Evolutionary conservation across 208 protist genomes (phyloP).

Genomic region (Wallacemonas collosoma): DNA sequence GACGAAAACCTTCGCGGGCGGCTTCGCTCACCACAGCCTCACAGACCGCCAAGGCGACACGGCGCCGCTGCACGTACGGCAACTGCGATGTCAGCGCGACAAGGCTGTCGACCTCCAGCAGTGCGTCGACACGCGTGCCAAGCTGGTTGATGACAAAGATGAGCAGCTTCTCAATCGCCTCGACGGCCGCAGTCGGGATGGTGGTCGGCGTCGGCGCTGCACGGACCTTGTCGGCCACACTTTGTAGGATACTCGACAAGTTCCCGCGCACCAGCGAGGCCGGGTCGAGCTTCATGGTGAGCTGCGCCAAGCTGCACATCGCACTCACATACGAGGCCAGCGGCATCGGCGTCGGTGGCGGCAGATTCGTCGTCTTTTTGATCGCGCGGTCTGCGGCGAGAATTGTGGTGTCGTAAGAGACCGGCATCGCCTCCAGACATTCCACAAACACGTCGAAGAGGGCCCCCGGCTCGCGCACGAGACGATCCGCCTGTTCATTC

Average conservation of each 20-base stretch:
- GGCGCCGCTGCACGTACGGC: constrained; percentile 56
- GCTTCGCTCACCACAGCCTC: constrained; percentile 31
- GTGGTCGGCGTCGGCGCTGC: constrained; percentile 6
- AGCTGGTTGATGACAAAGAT: constrained; percentile 19
- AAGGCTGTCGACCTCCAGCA: constrained; percentile 79
- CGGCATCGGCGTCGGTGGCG: constrained; percentile 38
- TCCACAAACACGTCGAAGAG: constrained; percentile 58
- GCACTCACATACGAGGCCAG: constrained; percentile 49
- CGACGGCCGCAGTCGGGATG: constrained; percentile 28
- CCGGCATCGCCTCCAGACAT: constrained; percentile 38
- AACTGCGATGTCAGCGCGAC: constrained; percentile 56
- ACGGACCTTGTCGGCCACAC: constrained; percentile 35
- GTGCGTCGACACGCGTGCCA: constrained; percentile 24
- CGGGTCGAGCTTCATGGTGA: constrained; percentile 31
- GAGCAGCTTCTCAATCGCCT: constrained; percentile 37
- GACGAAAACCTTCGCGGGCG: constrained; percentile 24
- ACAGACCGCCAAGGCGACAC: constrained; percentile 61
- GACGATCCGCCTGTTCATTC: constrained; percentile 43
- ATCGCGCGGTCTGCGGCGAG: constrained; percentile 23
- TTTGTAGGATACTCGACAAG: constrained; percentile 37
- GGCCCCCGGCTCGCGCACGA: constrained; percentile 15
- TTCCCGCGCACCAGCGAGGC: constrained; percentile 16
- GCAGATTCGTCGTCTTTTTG: constrained; percentile 32
- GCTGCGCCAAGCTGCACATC: constrained; percentile 31
- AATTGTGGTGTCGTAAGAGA: constrained; percentile 26